Evolutionary conservation across 179 eudicot genomes (phyloP).

Genomic region (Spinacia oleracea): DNA sequence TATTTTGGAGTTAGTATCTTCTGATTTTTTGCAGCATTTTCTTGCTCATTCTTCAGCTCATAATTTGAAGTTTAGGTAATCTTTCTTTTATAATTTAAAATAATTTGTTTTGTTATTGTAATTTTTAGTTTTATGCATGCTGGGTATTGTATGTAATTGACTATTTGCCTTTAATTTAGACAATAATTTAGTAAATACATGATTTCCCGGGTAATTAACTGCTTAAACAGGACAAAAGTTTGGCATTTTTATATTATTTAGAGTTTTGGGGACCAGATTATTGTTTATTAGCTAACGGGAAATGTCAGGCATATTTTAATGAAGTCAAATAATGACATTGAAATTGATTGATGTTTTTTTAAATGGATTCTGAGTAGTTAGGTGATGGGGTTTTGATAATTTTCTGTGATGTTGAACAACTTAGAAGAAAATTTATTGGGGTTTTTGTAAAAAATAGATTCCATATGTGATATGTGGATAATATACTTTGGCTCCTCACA

Average conservation of each 20-base stretch:
- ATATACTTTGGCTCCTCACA: neutral
- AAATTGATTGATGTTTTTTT: neutral
- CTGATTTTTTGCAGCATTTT: neutral
- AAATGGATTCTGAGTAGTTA: neutral
- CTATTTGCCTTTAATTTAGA: neutral
- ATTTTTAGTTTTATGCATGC: neutral
- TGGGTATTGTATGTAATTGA: neutral
- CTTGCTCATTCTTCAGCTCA: constrained; percentile 4
- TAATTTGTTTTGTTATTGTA: neutral
- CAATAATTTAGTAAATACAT: neutral
- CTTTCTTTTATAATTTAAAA: neutral
- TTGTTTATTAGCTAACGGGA: neutral
- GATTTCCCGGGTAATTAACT: constrained; percentile 8
- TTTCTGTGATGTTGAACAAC: neutral
- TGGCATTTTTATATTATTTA: neutral
- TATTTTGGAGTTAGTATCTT: neutral
- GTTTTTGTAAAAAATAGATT: no score
- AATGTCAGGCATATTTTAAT: neutral
- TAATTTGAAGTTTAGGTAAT: neutral
- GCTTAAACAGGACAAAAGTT: neutral
- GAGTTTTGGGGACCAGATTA: neutral
- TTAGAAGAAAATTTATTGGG: neutral
- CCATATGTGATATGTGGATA: neutral
- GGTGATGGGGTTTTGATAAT: neutral
- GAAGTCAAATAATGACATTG: neutral